Evolutionary conservation across 495 filamentous ascomycete genomes (phyloP), one percentile per base, ranked within the genome.

Genomic region (Podospora didyma): DNA sequence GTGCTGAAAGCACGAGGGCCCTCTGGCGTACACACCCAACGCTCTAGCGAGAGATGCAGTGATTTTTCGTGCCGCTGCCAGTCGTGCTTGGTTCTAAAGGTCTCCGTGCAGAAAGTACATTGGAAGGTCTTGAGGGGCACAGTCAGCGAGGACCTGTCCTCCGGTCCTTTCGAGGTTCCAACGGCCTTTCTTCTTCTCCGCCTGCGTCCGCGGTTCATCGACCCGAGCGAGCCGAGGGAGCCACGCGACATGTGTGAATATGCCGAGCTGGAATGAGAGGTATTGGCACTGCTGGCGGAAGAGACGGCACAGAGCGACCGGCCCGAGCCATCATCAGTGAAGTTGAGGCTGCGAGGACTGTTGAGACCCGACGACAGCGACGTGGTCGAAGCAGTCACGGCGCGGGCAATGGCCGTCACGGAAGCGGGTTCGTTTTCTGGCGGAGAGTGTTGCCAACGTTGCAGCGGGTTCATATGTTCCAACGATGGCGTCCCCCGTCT

Each of bases 361-460:
- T 78, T 76, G 41, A 79, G 74, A 49, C 75, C 77, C 4, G 79
- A 79, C 19, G 75, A 75, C 5, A 77, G 71, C 35, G 83, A 78
- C 22, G 81, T 71, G 2, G 59, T 50, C 10, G 79, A 82, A 44
- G 80, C 82, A 22, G 83, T 85, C 52, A 93, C 77, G 61, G 90
- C 89, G 58, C 85, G 82, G 22, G 83, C 83, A 79, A 96, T 94
- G 73, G 84, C 90, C 23, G 82, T 83, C 24, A 89, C 83, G 12
- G 87, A 81, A 60, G 89, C 90, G 45, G 90, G 85, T 85, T 94
- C 90, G 77, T 93, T 80, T 75, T 94, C 89, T 19, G 90, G 90
- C 7, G 90, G 90, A 53, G 89, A 92, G 71, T 87, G 77, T 70
- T 88, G 84, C 90, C 90, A 96, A 78, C 90, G 79, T 71, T 95